phyloP scores from a whole-genome alignment of 1,284 basidiomycete species.

The Cerrena zonata region DNA sequence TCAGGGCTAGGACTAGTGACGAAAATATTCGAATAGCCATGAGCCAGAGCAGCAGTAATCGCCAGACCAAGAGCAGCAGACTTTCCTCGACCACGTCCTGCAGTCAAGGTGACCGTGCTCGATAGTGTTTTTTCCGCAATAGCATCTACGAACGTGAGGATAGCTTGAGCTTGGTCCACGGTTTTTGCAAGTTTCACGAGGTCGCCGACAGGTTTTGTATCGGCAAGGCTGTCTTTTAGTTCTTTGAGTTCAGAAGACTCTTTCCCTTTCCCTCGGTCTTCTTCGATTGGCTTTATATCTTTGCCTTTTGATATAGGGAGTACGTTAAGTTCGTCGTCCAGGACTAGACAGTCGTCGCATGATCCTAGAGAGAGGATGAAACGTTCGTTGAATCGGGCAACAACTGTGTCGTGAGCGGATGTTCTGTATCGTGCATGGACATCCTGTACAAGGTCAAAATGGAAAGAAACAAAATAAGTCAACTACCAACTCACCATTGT shows the following conservation, averaged over 20 bases:
- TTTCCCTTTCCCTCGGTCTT: conserved; percentile 50
- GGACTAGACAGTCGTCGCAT: conserved; percentile 84
- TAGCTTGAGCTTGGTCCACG: conserved; percentile 86
- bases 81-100: conserved; percentile 92
- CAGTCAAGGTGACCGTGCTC: conserved; percentile 92
- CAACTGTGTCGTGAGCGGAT: conserved; percentile 82
- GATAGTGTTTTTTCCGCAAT: conserved; percentile 89
- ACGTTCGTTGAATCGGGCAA: conserved; percentile 96
- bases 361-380: conserved; percentile 93
- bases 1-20: conserved; percentile 97
- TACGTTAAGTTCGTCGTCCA: conserved; percentile 98
- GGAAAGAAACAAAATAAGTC: background rate
- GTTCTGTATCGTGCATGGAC: conserved; percentile 92
- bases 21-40: conserved; percentile 97
- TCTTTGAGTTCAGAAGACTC: conserved; percentile 69
- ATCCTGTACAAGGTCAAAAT: conserved; percentile 48
- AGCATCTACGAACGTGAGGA: conserved; percentile 89
- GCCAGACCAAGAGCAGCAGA: conserved; percentile 92
- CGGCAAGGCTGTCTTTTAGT: conserved; percentile 75
- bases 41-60: conserved; percentile 87
- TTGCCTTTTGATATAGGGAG: conserved; percentile 95
- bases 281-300: conserved; percentile 75
- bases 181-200: conserved; percentile 91
- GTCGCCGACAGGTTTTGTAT: conserved; percentile 85
- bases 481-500: conserved; percentile 75